Evolutionary conservation across 441 rosid species (phyloP).

Genomic region (Arabidopsis lyrata): DNA sequence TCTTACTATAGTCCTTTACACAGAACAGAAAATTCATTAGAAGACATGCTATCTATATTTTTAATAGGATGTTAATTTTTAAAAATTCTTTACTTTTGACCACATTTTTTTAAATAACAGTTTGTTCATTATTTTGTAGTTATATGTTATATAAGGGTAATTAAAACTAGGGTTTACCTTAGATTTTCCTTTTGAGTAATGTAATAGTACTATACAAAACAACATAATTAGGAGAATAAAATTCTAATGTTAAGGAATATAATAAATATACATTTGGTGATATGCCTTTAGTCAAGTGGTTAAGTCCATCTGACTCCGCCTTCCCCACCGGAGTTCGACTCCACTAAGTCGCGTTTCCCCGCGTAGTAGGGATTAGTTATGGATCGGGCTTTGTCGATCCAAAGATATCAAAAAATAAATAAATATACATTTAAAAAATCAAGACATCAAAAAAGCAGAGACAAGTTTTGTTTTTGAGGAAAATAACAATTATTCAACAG

Average conservation of each 20-base stretch:
- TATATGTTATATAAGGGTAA: neutral
- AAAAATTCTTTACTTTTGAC: neutral
- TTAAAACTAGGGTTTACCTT: neutral
- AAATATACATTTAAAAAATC: too few relatives aligned
- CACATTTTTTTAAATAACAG: neutral
- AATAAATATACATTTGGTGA: too few relatives aligned
- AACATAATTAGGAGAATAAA: neutral
- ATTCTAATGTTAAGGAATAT: neutral
- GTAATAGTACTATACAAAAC: neutral
- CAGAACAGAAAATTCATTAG: too few relatives aligned
- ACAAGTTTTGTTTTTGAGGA: neutral
- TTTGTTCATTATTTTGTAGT: neutral
- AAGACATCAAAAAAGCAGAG: slow-evolving; percentile 11
- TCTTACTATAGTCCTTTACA: neutral
- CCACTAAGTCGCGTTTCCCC: too few relatives aligned
- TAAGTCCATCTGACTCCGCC: too few relatives aligned
- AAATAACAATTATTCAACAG: slow-evolving; percentile 3
- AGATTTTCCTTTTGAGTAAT: slow-evolving; percentile 13
- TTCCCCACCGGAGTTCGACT: too few relatives aligned
- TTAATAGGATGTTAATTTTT: neutral
- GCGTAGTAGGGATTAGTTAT: too few relatives aligned
- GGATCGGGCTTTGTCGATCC: too few relatives aligned
- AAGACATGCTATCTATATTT: neutral
- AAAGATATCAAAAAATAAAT: too few relatives aligned
- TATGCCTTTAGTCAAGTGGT: too few relatives aligned